phyloP scores from a whole-genome alignment of 352 stramenopile genomes.

The Globisporangium splendens region DNA sequence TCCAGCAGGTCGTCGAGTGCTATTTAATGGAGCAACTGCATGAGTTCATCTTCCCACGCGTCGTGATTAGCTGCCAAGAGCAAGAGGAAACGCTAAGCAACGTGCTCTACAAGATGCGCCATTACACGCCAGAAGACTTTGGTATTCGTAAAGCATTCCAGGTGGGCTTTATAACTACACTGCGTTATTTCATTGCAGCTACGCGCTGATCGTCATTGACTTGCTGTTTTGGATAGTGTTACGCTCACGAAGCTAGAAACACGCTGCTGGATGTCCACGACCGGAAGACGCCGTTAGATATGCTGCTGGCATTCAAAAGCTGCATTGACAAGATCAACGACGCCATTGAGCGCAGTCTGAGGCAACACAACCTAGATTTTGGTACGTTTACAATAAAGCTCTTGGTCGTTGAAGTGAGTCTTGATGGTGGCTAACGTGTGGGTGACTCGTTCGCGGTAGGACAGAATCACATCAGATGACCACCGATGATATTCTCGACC shows the following conservation, averaged over 20 bases:
- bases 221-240: slow-evolving; percentile 25
- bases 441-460: neutral
- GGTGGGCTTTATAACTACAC: slow-evolving; percentile 16
- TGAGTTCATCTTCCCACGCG: slow-evolving; percentile 41
- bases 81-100: slow-evolving; percentile 42
- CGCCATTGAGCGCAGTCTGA: slow-evolving; percentile 48
- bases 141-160: slow-evolving; percentile 67
- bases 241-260: slow-evolving; percentile 34
- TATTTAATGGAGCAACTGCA: slow-evolving; percentile 78
- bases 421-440: no score
- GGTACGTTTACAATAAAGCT: slow-evolving; percentile 20
- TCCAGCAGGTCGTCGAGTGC: slow-evolving; percentile 78
- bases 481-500: slow-evolving; percentile 80
- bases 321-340: slow-evolving; percentile 65
- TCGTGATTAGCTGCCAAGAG: slow-evolving; percentile 39
- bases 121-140: slow-evolving; percentile 68
- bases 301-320: slow-evolving; percentile 67
- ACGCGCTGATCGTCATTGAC: neutral
- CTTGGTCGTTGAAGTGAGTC: no score
- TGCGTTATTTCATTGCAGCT: no score
- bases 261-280: slow-evolving; percentile 28
- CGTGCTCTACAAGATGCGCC: slow-evolving; percentile 48
- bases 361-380: slow-evolving; percentile 44
- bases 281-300: slow-evolving; percentile 68
- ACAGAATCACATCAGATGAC: slow-evolving; percentile 56